Conservation (phyloP, 1,284 basidiomycete genomes). For the Ceratobasidium sp. region DNA sequence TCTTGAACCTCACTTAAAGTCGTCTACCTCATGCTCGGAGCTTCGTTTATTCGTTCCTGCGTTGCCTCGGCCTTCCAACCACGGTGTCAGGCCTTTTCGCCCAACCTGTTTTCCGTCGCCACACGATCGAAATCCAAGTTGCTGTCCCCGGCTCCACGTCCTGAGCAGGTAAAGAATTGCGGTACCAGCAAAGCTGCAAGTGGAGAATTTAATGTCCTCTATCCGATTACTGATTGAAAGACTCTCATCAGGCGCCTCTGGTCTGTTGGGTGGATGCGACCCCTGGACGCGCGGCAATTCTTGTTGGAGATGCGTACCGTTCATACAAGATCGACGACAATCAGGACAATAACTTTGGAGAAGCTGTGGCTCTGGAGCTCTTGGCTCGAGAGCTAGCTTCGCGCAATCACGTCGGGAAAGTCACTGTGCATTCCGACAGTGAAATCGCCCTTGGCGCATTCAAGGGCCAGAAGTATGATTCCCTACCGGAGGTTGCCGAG, state of each 20-base stretch:
- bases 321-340: not conserved
- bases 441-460: not conserved
- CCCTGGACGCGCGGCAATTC: not conserved
- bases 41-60: not conserved
- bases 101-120: not conserved
- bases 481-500: not conserved
- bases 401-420: not conserved
- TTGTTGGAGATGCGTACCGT: conserved; percentile 1
- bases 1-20: too few species aligned
- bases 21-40: too few species aligned
- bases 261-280: conserved; percentile 20
- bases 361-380: not conserved
- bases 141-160: not conserved
- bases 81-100: not conserved
- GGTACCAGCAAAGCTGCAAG: not conserved
- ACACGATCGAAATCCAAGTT: not conserved
- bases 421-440: conserved; percentile 17
- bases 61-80: not conserved
- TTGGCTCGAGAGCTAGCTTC: not conserved
- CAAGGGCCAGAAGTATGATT: not conserved
- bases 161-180: not conserved
- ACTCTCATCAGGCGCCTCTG: not conserved
- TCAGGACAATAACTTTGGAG: not conserved
- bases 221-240: not conserved
- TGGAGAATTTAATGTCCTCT: not conserved